These are phyloP conservation scores for Myxozyma kluyveri DNA, from an alignment of 805 yeast species.

Conservation along the genomic window DNA sequence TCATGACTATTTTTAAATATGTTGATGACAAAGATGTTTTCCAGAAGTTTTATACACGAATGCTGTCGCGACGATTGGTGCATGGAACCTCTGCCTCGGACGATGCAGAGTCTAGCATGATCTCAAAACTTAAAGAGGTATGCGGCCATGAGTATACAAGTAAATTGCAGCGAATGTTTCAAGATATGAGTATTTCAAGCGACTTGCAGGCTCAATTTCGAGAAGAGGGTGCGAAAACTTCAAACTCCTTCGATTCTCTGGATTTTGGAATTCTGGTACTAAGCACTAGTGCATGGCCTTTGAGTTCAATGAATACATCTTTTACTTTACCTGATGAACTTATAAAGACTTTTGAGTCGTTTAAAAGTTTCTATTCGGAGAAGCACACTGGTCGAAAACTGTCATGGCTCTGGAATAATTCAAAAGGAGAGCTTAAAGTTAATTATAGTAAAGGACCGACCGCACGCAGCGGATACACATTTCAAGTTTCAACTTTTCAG, in stretches of 20 bases:
- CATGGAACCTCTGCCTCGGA: conserved; percentile 82
- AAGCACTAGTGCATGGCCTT: conserved; percentile 90
- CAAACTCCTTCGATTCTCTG: conserved; percentile 34
- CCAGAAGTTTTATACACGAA: conserved; percentile 86
- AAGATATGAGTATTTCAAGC: conserved; percentile 81
- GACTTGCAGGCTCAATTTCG: conserved; percentile 63
- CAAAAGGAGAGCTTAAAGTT: conserved; percentile 88
- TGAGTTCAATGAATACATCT: conserved; percentile 46
- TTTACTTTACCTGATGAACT: conserved; percentile 69
- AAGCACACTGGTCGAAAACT: conserved; percentile 85
- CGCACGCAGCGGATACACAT: conserved; percentile 47
- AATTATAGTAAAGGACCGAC: conserved; percentile 79
- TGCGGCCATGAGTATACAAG: conserved; percentile 91
- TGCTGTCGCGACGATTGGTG: conserved; percentile 84
- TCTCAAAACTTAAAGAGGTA: conserved; percentile 80
- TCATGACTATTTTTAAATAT: conserved; percentile 82
- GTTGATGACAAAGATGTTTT: conserved; percentile 93
- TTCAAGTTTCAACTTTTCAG: conserved; percentile 82
- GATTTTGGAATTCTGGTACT: conserved; percentile 74
- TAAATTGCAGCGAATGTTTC: conserved; percentile 93
- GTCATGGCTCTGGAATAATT: conserved; percentile 94
- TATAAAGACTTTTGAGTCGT: conserved; percentile 58
- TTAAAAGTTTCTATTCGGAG: conserved; percentile 64
- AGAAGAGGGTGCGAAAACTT: conserved; percentile 45
- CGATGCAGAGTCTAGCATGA: conserved; percentile 77